A percentile compares a stretch with the other conserved stretches of the same genome.
Evolutionary conservation across 139 green algal species (phyloP).

Genomic region (Spirogloea muscicola): DNA sequence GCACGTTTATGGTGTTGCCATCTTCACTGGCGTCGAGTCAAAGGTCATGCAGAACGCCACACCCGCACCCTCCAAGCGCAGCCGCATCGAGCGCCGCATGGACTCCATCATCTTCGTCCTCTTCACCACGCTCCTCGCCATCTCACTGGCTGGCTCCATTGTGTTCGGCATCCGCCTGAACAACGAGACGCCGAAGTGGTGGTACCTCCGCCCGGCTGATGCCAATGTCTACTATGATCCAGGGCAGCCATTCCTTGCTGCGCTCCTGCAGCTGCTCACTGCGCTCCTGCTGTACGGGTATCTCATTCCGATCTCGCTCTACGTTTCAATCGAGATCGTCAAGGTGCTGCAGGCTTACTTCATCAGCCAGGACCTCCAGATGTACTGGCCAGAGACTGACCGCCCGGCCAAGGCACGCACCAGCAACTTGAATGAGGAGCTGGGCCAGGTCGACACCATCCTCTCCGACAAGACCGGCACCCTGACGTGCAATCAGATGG

Average conservation of each 20-base stretch:
- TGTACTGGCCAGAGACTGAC: constrained; percentile 62
- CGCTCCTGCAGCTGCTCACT: constrained; percentile 59
- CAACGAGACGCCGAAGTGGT: neutral
- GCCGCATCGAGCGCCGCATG: constrained; percentile 36
- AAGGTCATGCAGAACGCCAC: constrained; percentile 72
- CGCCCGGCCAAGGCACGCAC: constrained; percentile 68
- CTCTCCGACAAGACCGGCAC: constrained; percentile 93
- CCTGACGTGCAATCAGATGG: constrained; percentile 69
- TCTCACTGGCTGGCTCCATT: constrained; percentile 29
- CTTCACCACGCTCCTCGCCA: constrained; percentile 50
- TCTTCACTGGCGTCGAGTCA: constrained; percentile 89
- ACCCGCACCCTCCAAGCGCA: constrained; percentile 63
- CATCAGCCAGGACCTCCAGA: constrained; percentile 52
- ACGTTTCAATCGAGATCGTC: constrained; percentile 90
- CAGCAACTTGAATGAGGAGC: constrained; percentile 95
- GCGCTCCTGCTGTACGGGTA: constrained; percentile 82
- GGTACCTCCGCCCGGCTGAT: constrained; percentile 24
- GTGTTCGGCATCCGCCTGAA: constrained; percentile 6
- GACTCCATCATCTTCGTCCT: constrained; percentile 47
- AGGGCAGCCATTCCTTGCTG: neutral
- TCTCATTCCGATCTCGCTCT: constrained; percentile 96
- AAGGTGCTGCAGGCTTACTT: constrained; percentile 65
- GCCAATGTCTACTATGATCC: constrained; percentile 1
- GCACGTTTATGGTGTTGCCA: constrained; percentile 67
- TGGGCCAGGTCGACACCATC: constrained; percentile 89